Conservation (phyloP, 2,329 filamentous ascomycete species). For the Fusarium devonianum region DNA sequence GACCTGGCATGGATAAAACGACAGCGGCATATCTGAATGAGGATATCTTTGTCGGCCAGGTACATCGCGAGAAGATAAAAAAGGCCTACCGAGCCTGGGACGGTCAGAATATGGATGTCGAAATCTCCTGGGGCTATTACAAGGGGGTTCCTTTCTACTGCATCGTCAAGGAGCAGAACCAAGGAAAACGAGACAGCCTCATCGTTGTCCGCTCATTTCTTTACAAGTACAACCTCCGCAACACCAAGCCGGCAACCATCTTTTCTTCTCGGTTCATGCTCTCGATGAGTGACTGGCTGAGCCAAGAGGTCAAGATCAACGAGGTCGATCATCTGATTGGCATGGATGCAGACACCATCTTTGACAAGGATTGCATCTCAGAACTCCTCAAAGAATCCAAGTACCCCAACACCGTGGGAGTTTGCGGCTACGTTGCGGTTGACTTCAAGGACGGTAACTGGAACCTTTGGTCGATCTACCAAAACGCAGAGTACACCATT, state of each 20-base stretch:
- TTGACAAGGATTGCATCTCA: conserved; percentile 48
- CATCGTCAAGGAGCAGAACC: conserved; percentile 53
- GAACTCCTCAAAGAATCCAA: conserved; percentile 47
- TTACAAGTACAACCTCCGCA: conserved; percentile 52
- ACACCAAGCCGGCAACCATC: conserved; percentile 45
- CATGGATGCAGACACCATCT: conserved; percentile 53
- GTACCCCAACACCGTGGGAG: conserved; percentile 49
- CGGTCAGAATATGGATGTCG: conserved; percentile 48
- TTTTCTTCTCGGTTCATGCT: conserved; percentile 48
- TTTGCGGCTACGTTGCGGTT: conserved; percentile 50
- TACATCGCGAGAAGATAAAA: conserved; percentile 41
- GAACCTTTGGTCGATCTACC: conserved; percentile 40
- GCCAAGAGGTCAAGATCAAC: conserved; percentile 40
- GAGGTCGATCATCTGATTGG: conserved; percentile 49
- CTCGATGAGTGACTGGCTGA: conserved; percentile 45
- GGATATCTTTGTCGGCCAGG: conserved; percentile 47
- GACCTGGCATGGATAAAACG: conserved; percentile 35
- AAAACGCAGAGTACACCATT: conserved; percentile 39
- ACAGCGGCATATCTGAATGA: conserved; percentile 48
- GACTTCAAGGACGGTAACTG: conserved; percentile 36
- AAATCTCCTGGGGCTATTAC: conserved; percentile 48
- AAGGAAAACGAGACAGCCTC: conserved; percentile 53
- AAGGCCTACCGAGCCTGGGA: conserved; percentile 51
- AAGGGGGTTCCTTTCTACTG: conserved; percentile 51
- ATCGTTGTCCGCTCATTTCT: conserved; percentile 52